Percentiles rank a stretch among this genome's conserved stretches.
These are phyloP conservation scores for Mucor mucedo DNA, from an alignment of 371 early-diverging fungal genomes.

Conservation along the genomic window DNA sequence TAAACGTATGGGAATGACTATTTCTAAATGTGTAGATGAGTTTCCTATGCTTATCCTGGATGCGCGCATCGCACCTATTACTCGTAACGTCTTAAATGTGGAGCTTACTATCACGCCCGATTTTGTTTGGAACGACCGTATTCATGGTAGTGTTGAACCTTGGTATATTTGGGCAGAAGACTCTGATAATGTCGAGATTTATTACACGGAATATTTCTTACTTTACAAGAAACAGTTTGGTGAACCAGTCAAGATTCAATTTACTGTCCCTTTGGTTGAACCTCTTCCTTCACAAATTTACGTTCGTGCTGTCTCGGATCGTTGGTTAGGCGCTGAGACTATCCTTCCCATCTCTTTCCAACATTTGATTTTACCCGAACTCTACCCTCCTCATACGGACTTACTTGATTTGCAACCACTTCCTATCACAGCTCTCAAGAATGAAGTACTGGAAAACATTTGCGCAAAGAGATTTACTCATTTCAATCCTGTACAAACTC, in stretches of 20 bases:
- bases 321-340: conserved; percentile 92
- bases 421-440: conserved; percentile 82
- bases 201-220: conserved; percentile 62
- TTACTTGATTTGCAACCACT: conserved; percentile 88
- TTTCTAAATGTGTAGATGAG: conserved; percentile 78
- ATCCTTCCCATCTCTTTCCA: conserved; percentile 87
- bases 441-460: conserved; percentile 81
- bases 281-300: conserved; percentile 89
- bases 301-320: conserved; percentile 89
- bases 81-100: conserved; percentile 86
- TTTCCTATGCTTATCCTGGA: conserved; percentile 86
- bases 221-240: conserved; percentile 55
- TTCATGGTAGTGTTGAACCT: conserved; percentile 87
- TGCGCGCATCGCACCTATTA: conserved; percentile 87
- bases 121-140: conserved; percentile 91
- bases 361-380: conserved; percentile 85
- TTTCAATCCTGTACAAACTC: conserved; percentile 99
- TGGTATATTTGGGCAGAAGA: conserved; percentile 98
- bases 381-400: conserved; percentile 87
- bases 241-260: conserved; percentile 70
- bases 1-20: conserved; percentile 74
- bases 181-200: conserved; percentile 60
- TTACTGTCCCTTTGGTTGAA: conserved; percentile 89
- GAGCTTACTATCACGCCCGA: conserved; percentile 80
- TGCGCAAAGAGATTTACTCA: conserved; percentile 81